Base-by-base conservation (phyloP, 1,139 yeast species). In the Lodderomyces orthopsilosis region DNA sequence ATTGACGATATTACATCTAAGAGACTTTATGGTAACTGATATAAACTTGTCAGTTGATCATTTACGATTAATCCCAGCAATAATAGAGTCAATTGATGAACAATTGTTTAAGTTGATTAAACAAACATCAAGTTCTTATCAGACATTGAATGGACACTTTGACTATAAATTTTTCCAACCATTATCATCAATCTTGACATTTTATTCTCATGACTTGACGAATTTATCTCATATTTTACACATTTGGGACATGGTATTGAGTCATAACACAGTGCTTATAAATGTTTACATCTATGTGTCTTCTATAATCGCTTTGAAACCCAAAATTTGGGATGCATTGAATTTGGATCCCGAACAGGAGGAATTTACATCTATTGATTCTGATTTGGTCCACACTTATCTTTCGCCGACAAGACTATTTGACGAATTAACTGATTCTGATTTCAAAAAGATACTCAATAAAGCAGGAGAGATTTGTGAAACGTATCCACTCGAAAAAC, bases 1-100 rank as follows among this genome's bases (percentile, higher is more conserved):
- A 22, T 66, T 91, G 42, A 73, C 95, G 0, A 53, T 87, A 13
- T 57, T 68, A 43, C 86, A 83, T 57, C 65, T 93, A 38, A 71
- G 98, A 40, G 98, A 93, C 62, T 93, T 82, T 58, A 85, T 91
- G 95, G 72, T 88, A 59, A 76, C 83, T 5, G 78, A 81, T 27
- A 74, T 93, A 30, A 74, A 75, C 35, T 77, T 87, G 12, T 75
- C 95, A 1, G 61, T 87, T 12, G 77, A 75, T 43, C 91, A 88
- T 48, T 63, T 90, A 44, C 63, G 68, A 27, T 60, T 90, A 18
- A 76, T 93, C 2, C 90, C 95, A 0, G 71, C 78, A 2, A 54
- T 91, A 1, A 50, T 89, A 9, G 70, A 69, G 35, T 55, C 57
- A 2, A 65, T 70, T 2, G 95, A 87, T 53, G 61, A 63, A 1